Base-by-base conservation (phyloP, 1,139 yeast species). In the Arxiozyma heterogenica region DNA sequence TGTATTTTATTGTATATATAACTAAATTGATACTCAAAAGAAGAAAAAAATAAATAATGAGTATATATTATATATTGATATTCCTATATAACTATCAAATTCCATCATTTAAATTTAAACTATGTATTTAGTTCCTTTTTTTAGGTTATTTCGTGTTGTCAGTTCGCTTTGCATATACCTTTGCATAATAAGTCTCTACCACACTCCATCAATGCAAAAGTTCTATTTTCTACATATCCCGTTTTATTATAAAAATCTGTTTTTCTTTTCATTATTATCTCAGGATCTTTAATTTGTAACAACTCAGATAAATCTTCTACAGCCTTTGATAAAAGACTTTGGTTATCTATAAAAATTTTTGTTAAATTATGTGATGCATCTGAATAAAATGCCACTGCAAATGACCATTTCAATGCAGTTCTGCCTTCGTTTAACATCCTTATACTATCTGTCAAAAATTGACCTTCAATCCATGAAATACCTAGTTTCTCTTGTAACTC, bases 401-500 rank as follows among this genome's bases (percentile, higher is more conserved):
- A 91, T 0, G 97, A 83, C 98, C 98, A 93, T 71, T 89, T 87
- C 52, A 93, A 73, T 1, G 91, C 82, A 50, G 83, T 82, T 55
- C 98, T 75, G 1, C 96, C 88, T 54, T 77, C 79, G 43, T 84
- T 75, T 54, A 90, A 72, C 1, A 80, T 78, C 49, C 77, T 75
- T 54, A 86, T 83, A 49, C 93, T 83, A 57, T 86, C 94, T 9
- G 83, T 79, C 52, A 90, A 75, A 65, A 86, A 91, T 64, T 88
- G 95, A 1, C 90, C 86, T 64, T 91, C 97, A 55, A 87, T 87
- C 96, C 96, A 90, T 1, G 95, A 84, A 56, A 88, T 76, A 4
- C 82, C 82, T 6, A 75, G 72, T 3, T 76, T 76, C 55, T 82
- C 81, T 62, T 86, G 91, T 71, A 91, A 74, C 45, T 75, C 73